Base-by-base conservation (phyloP, 805 yeast genomes). In the Alloascoidea hylecoeti region DNA sequence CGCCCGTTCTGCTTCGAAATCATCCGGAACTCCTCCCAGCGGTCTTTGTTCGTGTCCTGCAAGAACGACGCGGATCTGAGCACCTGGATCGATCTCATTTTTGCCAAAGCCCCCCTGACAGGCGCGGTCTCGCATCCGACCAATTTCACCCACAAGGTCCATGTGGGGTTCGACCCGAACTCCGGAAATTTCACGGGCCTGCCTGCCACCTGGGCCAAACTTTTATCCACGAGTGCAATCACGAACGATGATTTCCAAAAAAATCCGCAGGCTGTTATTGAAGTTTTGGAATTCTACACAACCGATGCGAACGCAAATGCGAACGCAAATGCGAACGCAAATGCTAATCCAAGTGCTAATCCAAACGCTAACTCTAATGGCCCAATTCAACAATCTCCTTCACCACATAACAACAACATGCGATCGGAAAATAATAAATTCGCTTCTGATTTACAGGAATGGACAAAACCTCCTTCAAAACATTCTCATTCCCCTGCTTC, bases 191-290 rank as follows among this genome's bases (percentile, higher is more conserved):
- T 80, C 54, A 84, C 92, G 1, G 97, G 96, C 2, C 63, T 92
- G 34, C 98, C 98, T 0, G 78, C 73, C 18, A 94, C 85, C 50
- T 92, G 98, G 98, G 85, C 85, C 44, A 70, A 73, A 44, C 64
- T 88, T 27, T 65, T 92, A 38, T 69, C 78, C 9, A 82, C 92
- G 2, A 80, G 86, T 49, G 96, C 96, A 38, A 86, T 92, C 42
- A 75, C 95, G 4, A 75, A 72, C 44, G 80, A 73, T 44, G 98
- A 92, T 50, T 95, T 85, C 59, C 78, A 78, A 52, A 82, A 79
- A 43, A 84, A 92, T 56, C 96, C 96, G 2, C 88, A 84, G 55
- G 96, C 95, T 1, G 95, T 92, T 3, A 80, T 80, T 68, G 94
- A 85, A 50, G 86, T 83, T 42, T 85, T 85, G 17, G 85, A 83